A percentile compares a stretch with the other conserved stretches of the same genome.
Evolutionary conservation across 768 basidiomycete genomes (phyloP).

Genomic region (Lentinula boryana): DNA sequence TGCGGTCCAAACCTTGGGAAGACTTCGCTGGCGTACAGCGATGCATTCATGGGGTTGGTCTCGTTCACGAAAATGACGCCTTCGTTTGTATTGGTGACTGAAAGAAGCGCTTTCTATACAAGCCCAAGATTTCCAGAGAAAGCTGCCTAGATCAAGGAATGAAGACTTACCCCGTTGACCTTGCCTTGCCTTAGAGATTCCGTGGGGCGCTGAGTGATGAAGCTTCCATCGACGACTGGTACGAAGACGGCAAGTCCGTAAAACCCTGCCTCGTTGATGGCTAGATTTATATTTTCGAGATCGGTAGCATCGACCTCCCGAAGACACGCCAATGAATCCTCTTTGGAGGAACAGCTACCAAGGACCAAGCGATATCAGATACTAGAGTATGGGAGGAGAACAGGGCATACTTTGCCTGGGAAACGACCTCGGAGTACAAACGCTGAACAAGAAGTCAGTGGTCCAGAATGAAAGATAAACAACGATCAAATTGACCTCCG

Average conservation of each 20-base stretch:
- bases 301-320: slow-evolving; percentile 14
- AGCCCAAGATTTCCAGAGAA: not conserved
- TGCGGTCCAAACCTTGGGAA: slow-evolving; percentile 18
- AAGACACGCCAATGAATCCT: slow-evolving; percentile 19
- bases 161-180: slow-evolving; percentile 23
- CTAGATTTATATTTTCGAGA: slow-evolving; percentile 16
- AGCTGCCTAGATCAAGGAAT: too few species aligned
- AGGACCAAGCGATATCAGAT: not conserved
- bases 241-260: slow-evolving; percentile 17
- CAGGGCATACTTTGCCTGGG: not conserved
- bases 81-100: slow-evolving; percentile 24
- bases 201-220: slow-evolving; percentile 24
- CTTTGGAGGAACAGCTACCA: not conserved
- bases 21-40: slow-evolving; percentile 15
- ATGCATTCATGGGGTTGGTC: slow-evolving; percentile 8
- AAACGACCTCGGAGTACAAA: not conserved
- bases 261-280: slow-evolving; percentile 14
- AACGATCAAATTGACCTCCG: slow-evolving; percentile 16
- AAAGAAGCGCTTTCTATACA: slow-evolving; percentile 17
- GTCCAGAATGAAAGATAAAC: not conserved
- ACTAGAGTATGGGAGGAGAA: too few species aligned
- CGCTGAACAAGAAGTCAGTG: not conserved
- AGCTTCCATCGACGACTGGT: slow-evolving; percentile 26
- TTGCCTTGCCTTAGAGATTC: slow-evolving; percentile 19
- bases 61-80: slow-evolving; percentile 22